Conservation (phyloP, 192 early-diverging fungal genomes). For the Coemansia sp. region DNA sequence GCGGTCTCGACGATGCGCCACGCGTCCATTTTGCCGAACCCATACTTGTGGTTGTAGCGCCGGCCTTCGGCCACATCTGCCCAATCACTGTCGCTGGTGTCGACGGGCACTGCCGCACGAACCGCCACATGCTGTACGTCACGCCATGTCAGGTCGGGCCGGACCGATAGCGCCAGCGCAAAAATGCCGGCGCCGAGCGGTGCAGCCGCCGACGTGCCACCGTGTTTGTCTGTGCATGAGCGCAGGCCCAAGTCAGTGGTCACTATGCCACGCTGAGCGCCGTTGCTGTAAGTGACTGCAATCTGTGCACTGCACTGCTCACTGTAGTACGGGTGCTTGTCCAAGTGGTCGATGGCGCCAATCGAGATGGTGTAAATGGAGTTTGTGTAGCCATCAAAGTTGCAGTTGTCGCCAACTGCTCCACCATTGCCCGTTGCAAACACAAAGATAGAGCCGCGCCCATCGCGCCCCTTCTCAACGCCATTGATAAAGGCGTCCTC, state of each 20-base stretch:
- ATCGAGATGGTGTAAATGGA: constrained; percentile 94
- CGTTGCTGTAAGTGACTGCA: constrained; percentile 84
- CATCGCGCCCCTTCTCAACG: constrained; percentile 75
- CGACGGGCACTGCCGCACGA: constrained; percentile 71
- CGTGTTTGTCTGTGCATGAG: constrained; percentile 74
- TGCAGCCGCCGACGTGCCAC: constrained; percentile 95
- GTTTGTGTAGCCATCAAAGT: constrained; percentile 96
- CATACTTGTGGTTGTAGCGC: constrained; percentile 87
- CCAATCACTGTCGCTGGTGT: constrained; percentile 73
- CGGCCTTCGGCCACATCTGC: constrained; percentile 62
- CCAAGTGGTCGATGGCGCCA: constrained; percentile 75
- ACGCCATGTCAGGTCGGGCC: constrained; percentile 95
- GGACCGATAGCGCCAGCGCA: constrained; percentile 76
- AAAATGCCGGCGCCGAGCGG: constrained; percentile 88
- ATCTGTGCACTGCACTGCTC: constrained; percentile 88
- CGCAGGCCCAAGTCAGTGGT: constrained; percentile 81
- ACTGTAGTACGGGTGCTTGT: constrained; percentile 79
- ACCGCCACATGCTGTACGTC: constrained; percentile 89
- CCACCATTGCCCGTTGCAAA: constrained; percentile 96
- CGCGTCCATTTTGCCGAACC: constrained; percentile 89
- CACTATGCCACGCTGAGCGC: constrained; percentile 73
- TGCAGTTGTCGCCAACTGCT: constrained; percentile 80
- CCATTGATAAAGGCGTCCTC: constrained; percentile 86
- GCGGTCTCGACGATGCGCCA: constrained; percentile 77
- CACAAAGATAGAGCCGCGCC: constrained; percentile 85